Evolutionary conservation across 768 basidiomycete genomes (phyloP).

Genomic region (Suillus sp.): DNA sequence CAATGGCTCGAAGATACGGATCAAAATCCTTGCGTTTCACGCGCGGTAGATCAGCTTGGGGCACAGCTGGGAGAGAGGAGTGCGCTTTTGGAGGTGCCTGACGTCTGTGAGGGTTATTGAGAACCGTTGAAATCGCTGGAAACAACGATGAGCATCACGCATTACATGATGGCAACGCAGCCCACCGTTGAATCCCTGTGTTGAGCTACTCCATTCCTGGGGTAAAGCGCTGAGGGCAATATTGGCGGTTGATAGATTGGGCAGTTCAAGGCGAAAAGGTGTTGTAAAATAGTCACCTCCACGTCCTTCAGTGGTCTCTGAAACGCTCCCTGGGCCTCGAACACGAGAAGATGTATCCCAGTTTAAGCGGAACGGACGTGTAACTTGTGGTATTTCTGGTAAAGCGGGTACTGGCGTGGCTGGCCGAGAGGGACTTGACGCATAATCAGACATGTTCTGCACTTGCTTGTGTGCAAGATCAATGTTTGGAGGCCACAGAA

Average conservation of each 20-base stretch:
- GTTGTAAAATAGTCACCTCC: slow-evolving; percentile 58
- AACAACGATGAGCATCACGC: slow-evolving; percentile 12
- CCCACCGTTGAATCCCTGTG: slow-evolving; percentile 88
- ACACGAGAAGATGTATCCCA: slow-evolving; percentile 66
- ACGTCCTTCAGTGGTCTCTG: slow-evolving; percentile 69
- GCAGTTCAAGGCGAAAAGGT: slow-evolving; percentile 43
- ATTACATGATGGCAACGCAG: slow-evolving; percentile 10
- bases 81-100: slow-evolving; percentile 89
- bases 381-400: slow-evolving; percentile 42
- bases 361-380: slow-evolving; percentile 70
- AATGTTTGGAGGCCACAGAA: not conserved
- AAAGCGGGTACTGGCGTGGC: slow-evolving; percentile 53
- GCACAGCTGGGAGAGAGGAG: slow-evolving; percentile 70
- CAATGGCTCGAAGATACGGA: slow-evolving; percentile 70
- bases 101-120: slow-evolving; percentile 85
- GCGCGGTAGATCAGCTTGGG: slow-evolving; percentile 75
- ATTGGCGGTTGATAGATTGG: slow-evolving; percentile 51
- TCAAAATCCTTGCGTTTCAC: slow-evolving; percentile 85
- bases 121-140: slow-evolving; percentile 89
- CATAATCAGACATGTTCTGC: slow-evolving; percentile 40
- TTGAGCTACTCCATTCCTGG: slow-evolving; percentile 76
- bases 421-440: slow-evolving; percentile 59
- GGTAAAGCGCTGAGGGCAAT: slow-evolving; percentile 54
- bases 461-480: slow-evolving; percentile 8
- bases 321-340: slow-evolving; percentile 70